Percentiles rank a stretch among this genome's conserved stretches.
Conservation (phyloP, 257 asterid genomes). For the Knoxia roxburghii region DNA sequence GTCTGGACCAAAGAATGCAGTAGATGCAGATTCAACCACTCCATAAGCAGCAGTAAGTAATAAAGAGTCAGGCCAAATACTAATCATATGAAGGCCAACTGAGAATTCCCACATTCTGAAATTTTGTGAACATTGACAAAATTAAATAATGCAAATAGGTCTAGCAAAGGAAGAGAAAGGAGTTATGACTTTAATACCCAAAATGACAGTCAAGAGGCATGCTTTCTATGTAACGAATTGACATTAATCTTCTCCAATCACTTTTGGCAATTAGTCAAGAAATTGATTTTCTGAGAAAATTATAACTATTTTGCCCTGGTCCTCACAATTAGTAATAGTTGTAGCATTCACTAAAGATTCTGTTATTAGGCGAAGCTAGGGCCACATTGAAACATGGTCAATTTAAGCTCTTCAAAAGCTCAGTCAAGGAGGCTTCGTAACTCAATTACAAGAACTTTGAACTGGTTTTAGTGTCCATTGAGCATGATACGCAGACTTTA, state of each 20-base stretch:
- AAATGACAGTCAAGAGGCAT: neutral
- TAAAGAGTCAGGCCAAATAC: constrained; percentile 72
- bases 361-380: too few species aligned
- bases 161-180: neutral
- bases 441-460: too few species aligned
- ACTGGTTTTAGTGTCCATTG: too few species aligned
- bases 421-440: too few species aligned
- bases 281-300: neutral
- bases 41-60: constrained; percentile 82
- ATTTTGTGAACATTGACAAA: neutral
- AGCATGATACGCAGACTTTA: too few species aligned
- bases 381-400: too few species aligned
- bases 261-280: neutral
- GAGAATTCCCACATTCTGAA: constrained; percentile 98
- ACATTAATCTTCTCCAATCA: neutral
- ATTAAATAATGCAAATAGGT: neutral
- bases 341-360: too few species aligned
- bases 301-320: too few species aligned
- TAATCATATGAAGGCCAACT: constrained; percentile 84
- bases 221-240: neutral
- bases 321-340: too few species aligned
- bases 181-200: neutral
- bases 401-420: too few species aligned
- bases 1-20: constrained; percentile 60
- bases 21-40: constrained; percentile 70